phyloP scores from a whole-genome alignment of 306 rosid genomes.

The Leucaena leucocephala region DNA sequence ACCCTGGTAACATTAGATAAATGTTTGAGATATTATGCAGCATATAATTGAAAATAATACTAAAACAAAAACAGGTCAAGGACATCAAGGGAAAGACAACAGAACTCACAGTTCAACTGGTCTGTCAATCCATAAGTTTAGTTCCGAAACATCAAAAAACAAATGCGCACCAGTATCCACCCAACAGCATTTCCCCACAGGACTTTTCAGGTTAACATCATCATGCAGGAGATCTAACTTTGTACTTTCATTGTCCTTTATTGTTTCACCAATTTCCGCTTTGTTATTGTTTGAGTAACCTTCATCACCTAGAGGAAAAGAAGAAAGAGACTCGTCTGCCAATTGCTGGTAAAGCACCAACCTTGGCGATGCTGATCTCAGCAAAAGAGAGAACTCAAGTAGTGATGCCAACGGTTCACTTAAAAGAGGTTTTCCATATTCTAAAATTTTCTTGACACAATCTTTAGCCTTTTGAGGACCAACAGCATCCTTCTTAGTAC shows the following conservation, averaged over 20 bases:
- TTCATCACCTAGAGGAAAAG: slow-evolving; percentile 73
- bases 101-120: slow-evolving; percentile 55
- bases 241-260: slow-evolving; percentile 30
- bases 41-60: neutral
- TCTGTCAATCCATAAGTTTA: slow-evolving; percentile 58
- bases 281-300: slow-evolving; percentile 36
- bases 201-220: slow-evolving; percentile 53
- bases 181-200: slow-evolving; percentile 86
- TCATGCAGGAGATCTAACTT: slow-evolving; percentile 52
- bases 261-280: slow-evolving; percentile 42
- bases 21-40: slow-evolving; percentile 4
- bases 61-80: neutral
- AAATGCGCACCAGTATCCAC: slow-evolving; percentile 75
- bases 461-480: slow-evolving; percentile 58
- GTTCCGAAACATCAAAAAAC: slow-evolving; percentile 61
- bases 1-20: slow-evolving; percentile 46
- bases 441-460: slow-evolving; percentile 64
- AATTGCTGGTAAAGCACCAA: slow-evolving; percentile 81
- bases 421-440: slow-evolving; percentile 55
- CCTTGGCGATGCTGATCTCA: slow-evolving; percentile 89
- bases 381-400: slow-evolving; percentile 78
- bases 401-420: slow-evolving; percentile 72
- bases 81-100: neutral
- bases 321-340: slow-evolving; percentile 80
- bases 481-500: slow-evolving; percentile 46